Evolutionary conservation across 441 rosid genomes (phyloP).

Genomic region (Syzygium malaccense): DNA sequence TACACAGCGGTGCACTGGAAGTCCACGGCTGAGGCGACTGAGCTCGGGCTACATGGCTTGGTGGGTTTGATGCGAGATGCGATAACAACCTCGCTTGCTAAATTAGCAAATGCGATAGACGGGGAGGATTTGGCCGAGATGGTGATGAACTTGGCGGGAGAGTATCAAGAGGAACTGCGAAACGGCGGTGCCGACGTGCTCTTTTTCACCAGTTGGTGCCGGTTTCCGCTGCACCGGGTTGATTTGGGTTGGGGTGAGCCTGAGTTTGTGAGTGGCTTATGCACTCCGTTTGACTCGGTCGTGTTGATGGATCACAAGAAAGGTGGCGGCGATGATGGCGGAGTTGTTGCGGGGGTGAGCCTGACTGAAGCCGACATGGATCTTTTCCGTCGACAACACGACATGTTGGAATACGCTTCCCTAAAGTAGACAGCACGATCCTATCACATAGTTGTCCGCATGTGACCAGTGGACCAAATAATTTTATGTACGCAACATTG

Average conservation of each 20-base stretch:
- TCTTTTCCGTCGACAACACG: constrained; percentile 3
- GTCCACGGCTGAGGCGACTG: neutral
- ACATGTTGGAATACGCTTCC: neutral
- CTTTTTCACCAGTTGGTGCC: constrained; percentile 13
- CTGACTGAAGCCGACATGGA: constrained; percentile 7
- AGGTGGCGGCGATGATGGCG: neutral
- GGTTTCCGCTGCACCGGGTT: neutral
- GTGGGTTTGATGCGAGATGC: neutral
- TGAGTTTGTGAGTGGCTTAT: neutral
- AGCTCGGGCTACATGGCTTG: neutral
- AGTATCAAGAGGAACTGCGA: neutral
- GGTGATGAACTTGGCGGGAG: neutral
- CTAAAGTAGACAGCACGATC: neutral
- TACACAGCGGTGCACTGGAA: neutral
- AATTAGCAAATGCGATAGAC: neutral
- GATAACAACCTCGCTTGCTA: neutral
- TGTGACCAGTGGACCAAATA: neutral
- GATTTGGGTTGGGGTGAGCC: constrained; percentile 31
- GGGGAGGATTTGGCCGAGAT: neutral
- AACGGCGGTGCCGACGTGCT: neutral
- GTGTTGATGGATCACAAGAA: constrained; percentile 5
- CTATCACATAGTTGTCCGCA: neutral
- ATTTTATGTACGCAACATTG: neutral
- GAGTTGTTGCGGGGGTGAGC: constrained; percentile 18
- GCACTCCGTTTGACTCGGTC: neutral